Conservation (phyloP, 768 basidiomycete genomes). For the Phaeotremella skinneri region DNA sequence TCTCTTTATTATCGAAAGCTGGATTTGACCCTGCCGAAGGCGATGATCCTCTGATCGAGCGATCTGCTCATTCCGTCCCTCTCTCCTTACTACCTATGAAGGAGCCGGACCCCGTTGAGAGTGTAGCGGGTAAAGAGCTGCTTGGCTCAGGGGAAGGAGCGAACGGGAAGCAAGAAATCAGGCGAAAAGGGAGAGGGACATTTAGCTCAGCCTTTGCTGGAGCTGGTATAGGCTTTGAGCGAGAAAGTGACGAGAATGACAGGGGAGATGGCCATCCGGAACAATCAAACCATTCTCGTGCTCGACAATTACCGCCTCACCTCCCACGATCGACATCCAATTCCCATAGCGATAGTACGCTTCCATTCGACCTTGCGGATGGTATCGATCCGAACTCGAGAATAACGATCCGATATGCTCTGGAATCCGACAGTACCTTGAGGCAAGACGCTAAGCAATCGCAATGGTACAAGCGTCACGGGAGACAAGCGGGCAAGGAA, state of each 20-base stretch:
- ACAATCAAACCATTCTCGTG: too few relatives aligned
- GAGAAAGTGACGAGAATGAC: background rate
- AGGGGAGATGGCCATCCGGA: too few relatives aligned
- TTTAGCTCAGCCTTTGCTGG: slow-evolving; percentile 15
- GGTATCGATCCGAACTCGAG: slow-evolving; percentile 43
- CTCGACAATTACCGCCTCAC: background rate
- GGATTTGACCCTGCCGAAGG: slow-evolving; percentile 49
- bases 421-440: slow-evolving; percentile 35
- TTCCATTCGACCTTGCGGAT: slow-evolving; percentile 19
- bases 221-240: background rate
- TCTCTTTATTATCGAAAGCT: slow-evolving; percentile 45
- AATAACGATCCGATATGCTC: slow-evolving; percentile 43
- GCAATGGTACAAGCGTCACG: slow-evolving; percentile 46
- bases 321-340: background rate
- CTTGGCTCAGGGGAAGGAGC: background rate
- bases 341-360: too few relatives aligned
- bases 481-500: slow-evolving; percentile 45
- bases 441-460: slow-evolving; percentile 38
- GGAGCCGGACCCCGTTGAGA: slow-evolving; percentile 19
- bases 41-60: slow-evolving; percentile 46
- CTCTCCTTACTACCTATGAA: slow-evolving; percentile 32
- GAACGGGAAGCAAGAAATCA: slow-evolving; percentile 7
- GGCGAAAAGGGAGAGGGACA: slow-evolving; percentile 32
- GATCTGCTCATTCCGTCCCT: slow-evolving; percentile 48
- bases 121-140: slow-evolving; percentile 31